These are phyloP conservation scores for Plasmopara muralis DNA, from an alignment of 352 stramenopile species.

Conservation along the genomic window DNA sequence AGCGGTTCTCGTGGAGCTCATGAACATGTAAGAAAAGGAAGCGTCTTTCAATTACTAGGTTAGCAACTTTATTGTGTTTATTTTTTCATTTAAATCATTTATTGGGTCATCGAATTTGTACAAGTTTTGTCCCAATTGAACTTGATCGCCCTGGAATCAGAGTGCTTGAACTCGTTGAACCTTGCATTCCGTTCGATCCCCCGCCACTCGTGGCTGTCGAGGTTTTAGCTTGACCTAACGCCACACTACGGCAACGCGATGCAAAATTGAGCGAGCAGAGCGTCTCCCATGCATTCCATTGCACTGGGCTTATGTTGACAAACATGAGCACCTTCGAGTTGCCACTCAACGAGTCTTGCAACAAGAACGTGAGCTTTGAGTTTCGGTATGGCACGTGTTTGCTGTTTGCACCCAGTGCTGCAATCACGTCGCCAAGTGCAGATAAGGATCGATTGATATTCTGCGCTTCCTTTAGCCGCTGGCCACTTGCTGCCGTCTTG, in stretches of 20 bases:
- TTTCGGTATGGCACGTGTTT: slow-evolving; percentile 96
- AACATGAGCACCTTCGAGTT: slow-evolving; percentile 85
- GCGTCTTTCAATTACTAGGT: background rate
- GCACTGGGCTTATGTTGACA: slow-evolving; percentile 83
- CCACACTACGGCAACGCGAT: slow-evolving; percentile 77
- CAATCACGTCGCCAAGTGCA: slow-evolving; percentile 93
- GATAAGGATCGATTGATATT: slow-evolving; percentile 95
- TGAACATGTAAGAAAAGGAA: slow-evolving; percentile 35
- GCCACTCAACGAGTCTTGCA: slow-evolving; percentile 77
- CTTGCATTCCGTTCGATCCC: slow-evolving; percentile 23
- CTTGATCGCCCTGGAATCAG: slow-evolving; percentile 18
- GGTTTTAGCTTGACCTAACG: slow-evolving; percentile 79
- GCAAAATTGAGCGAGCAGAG: slow-evolving; percentile 91
- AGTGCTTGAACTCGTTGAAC: slow-evolving; percentile 29
- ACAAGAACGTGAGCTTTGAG: slow-evolving; percentile 91
- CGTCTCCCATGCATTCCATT: slow-evolving; percentile 85
- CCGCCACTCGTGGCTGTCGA: slow-evolving; percentile 10
- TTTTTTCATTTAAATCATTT: background rate
- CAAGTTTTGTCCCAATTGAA: slow-evolving; percentile 8
- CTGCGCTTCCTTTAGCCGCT: slow-evolving; percentile 93
- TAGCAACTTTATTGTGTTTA: background rate
- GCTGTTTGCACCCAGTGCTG: slow-evolving; percentile 71
- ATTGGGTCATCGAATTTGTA: slow-evolving; percentile 20
- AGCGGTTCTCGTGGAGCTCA: slow-evolving; percentile 52
- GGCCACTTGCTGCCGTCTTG: slow-evolving; percentile 87